Base-by-base conservation (phyloP, 2,329 filamentous ascomycete genomes). In the Dissoconium aciculare region DNA sequence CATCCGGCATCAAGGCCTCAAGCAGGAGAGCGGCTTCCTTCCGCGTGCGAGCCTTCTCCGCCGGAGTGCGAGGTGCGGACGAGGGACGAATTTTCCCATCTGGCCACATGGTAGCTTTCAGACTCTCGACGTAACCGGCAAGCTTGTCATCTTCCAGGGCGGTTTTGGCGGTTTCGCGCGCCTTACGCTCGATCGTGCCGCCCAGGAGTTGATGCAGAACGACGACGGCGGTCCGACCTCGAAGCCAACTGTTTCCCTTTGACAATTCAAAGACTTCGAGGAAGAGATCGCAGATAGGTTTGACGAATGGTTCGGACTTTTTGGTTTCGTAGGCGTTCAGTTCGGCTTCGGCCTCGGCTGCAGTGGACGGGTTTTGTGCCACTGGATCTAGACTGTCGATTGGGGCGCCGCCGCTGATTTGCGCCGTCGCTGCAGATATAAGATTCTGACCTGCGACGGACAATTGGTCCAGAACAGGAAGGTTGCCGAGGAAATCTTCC, bases 201-300 rank as follows among this genome's bases (percentile, higher is more conserved):
- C 89, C 89, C 1, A 98, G 72, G 4, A 98, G 69, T 55, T 98
- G 89, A 51, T 98, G 89, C 12, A 98, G 66, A 2, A 98, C 87
- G 6, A 98, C 84, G 4, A 98, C 87, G 2, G 95, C 89, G 0
- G 89, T 89, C 13, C 89, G 75, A 1, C 89, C 91, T 24, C 91
- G 79, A 3, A 98, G 71, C 91, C 89, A 98, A 55, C 92, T 95
- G 56, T 91, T 94, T 24, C 87, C 85, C 37, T 78, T 76, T 54
- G 94, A 92, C 23, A 98, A 68, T 50, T 93, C 85, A 50, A 98
- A 98, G 0, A 84, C 72, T 52, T 98, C 89, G 11, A 98, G 69
- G 57, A 98, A 98, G 37, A 98, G 76, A 54, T 98, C 89, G 56
- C 85, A 94, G 38, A 98, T 94, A 3, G 89, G 91, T 53, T 94